Base-by-base conservation (phyloP, 78 protist genomes). In the Chrysochromulina tobinii region DNA sequence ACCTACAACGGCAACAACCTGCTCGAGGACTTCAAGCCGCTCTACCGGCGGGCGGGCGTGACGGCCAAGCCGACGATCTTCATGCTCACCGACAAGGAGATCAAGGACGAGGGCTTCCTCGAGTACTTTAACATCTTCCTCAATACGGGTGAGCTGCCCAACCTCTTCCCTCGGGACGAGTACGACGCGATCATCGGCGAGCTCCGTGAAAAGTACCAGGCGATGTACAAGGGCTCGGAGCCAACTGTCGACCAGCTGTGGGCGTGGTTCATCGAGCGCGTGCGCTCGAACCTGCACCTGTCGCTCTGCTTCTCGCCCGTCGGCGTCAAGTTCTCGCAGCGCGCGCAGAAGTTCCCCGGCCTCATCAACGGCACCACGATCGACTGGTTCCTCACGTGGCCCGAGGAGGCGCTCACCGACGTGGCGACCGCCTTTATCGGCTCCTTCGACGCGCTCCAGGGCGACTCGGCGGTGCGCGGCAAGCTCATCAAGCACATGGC, bases 301-400 rank as follows among this genome's bases (percentile, higher is more conserved):
- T 94, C 94, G 18, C 96, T 97, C 17, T 96, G 97, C 95, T 95
- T 97, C 95, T 96, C 98, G 7, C 99, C 99, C 48, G 97, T 96
- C 77, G 97, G 97, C 66, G 96, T 93, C 38, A 93, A 93, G 93
- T 96, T 97, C 95, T 90, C 96, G 55, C 50, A 1, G n/a, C 93
- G 99, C 54, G 94, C 97, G 3, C 91, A 94, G 86, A 75, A 89
- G 81, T 95, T 96, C 96, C 99, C 97, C 9, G 97, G 96, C 5
- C 94, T 97, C 48, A 79, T 97, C 83, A 79, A 92, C 58, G 94
- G 96, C 17, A 93, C 95, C 90, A 94, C 91, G 58, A 95, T 94
- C 61, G 96, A 97, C 92, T 97, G 98, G 97, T 97, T 97, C 96
- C 67, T 87, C 77, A 93, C 95, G 25, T 97, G 98, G 99, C 98